Percentiles rank a stretch among this genome's conserved stretches.
phyloP scores from a whole-genome alignment of 306 rosid genomes.

The Cucurbita maxima region DNA sequence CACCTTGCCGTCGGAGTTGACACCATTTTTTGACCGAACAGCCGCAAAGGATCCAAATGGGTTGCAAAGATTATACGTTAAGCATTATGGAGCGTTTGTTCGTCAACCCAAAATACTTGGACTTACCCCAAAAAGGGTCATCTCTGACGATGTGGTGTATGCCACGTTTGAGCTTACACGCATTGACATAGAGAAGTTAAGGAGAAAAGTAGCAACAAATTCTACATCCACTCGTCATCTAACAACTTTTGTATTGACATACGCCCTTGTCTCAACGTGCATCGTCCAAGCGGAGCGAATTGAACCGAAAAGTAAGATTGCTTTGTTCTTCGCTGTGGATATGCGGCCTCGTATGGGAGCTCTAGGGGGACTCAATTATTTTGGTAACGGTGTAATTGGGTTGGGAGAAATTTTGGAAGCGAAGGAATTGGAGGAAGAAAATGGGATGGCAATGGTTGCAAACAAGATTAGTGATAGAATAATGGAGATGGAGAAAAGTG shows the following conservation, averaged over 20 bases:
- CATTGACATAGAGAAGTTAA: conserved; percentile 1
- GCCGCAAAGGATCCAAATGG: not conserved
- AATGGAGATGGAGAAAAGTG: not conserved
- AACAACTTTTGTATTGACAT: conserved; percentile 16
- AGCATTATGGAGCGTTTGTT: not conserved
- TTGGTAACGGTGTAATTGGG: conserved; percentile 22
- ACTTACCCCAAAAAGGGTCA: not conserved
- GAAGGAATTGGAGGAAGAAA: not conserved
- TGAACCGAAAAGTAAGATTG: not conserved
- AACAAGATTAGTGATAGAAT: conserved; percentile 2
- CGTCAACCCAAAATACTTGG: not conserved
- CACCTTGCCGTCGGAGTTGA: not conserved
- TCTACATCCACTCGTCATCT: conserved; percentile 9
- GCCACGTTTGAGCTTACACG: conserved; percentile 9
- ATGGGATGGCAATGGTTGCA: conserved; percentile 1
- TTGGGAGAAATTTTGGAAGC: not conserved
- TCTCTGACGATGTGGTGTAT: not conserved
- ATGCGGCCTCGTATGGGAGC: conserved; percentile 14
- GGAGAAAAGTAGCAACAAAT: not conserved
- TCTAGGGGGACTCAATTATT: conserved; percentile 13
- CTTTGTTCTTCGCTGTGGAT: not conserved
- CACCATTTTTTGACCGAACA: conserved; percentile 19
- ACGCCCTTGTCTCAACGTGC: conserved; percentile 14
- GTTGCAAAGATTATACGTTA: not conserved
- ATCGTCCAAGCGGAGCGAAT: conserved; percentile 13